Evolutionary conservation across 345 rosid genomes (phyloP), one percentile per base, ranked within the genome.

Genomic region (Bruguiera parviflora): DNA sequence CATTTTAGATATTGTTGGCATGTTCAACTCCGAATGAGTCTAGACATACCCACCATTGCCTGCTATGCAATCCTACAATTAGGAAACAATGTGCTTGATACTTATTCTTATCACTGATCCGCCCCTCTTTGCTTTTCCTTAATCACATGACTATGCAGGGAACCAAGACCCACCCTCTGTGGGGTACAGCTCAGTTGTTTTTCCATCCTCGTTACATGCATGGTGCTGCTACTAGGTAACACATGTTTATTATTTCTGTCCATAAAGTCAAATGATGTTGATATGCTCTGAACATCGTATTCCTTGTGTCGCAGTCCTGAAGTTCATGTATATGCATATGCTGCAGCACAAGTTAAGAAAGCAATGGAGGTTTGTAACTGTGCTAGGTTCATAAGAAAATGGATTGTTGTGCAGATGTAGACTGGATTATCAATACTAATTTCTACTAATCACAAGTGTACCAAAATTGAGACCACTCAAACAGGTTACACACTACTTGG

Each of bases 171-270:
- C 76, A 65, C 43, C 98, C 94, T 6, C 71, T 91, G 76, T 91
- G 99, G 98, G 99, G 98, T 67, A 95, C 99, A 59, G 92, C 99
- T 77, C 98, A 95, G 76, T 84, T 92, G 72, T 95, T 92, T 77
- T 49, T 87, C 77, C 99, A 95, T 86, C 98, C 97, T 56, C 91
- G 98, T 68, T 95, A 83, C 72, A 92, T 95, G 99, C 99, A 95
- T 70, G 99, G 99, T 72, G 98, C 66, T 81, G 99, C 99, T 53
- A 95, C 99, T 1, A 95, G 96, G 96, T 90, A 79, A 2, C 19
- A 1, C 28, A 47, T 15, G 10, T 33, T 55, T 18, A 31, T 51
- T 49, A 35, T 57, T 35, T 33, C 32, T 47, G 6, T 7, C 47
- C 29, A 47, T 35, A 52, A 8, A 5, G 5, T 63, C 46, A 33